These are phyloP conservation scores for Xerocomellus chrysenteron DNA, from an alignment of 768 basidiomycete species.

Conservation along the genomic window DNA sequence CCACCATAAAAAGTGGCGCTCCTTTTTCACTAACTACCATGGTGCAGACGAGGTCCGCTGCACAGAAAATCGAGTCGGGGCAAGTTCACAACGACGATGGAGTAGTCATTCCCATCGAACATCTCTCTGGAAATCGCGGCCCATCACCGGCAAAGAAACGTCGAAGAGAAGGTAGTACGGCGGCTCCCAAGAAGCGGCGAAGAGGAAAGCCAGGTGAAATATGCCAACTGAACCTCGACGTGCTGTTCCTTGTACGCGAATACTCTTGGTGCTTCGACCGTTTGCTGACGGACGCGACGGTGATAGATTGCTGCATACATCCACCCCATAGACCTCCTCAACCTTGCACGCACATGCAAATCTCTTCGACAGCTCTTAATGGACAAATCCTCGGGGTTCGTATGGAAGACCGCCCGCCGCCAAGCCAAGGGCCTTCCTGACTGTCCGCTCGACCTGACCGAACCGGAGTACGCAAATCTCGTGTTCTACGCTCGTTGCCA, in stretches of 20 bases:
- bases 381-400: not conserved
- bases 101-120: not conserved
- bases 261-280: not conserved
- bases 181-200: not conserved
- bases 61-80: not conserved
- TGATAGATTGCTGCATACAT: not conserved
- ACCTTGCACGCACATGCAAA: not conserved
- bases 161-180: not conserved
- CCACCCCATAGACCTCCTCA: not conserved
- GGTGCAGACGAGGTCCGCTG: not conserved
- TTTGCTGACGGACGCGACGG: not conserved
- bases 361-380: not conserved
- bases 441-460: slow-evolving; percentile 1
- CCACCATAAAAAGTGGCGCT: no score
- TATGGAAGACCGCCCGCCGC: not conserved
- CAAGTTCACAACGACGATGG: not conserved
- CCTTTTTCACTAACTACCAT: not conserved
- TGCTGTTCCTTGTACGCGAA: not conserved
- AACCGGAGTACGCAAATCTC: not conserved
- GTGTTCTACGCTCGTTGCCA: not conserved
- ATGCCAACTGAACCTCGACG: slow-evolving; percentile 16
- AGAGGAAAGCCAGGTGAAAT: not conserved
- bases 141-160: not conserved
- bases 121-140: not conserved
- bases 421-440: not conserved